A percentile compares a stretch with the other conserved stretches of the same genome.
phyloP scores from a whole-genome alignment of 169 alveolate genomes.

The Plasmodium fragile region DNA sequence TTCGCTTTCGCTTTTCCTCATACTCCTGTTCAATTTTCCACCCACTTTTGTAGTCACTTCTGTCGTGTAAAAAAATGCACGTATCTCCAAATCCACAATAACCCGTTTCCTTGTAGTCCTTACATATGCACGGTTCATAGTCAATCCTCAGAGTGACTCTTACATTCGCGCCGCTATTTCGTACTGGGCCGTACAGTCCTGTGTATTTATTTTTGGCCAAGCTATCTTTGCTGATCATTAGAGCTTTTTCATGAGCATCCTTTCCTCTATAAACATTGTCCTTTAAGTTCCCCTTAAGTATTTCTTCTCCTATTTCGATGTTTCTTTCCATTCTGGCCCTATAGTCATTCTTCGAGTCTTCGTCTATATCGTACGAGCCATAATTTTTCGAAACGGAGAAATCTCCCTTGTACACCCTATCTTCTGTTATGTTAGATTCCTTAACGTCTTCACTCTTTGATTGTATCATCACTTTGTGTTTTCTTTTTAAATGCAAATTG shows the following conservation, averaged over 20 bases:
- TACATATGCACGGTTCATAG: conserved; percentile 97
- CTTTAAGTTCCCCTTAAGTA: conserved; percentile 87
- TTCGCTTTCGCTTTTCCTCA: conserved; percentile 89
- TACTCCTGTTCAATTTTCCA: conserved; percentile 96
- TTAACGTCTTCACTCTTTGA: conserved; percentile 45
- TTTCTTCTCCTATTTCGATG: conserved; percentile 85
- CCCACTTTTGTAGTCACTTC: conserved; percentile 96
- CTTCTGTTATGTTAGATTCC: conserved; percentile 71
- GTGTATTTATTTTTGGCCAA: conserved; percentile 88
- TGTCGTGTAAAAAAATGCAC: conserved; percentile 97
- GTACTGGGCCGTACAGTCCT: conserved; percentile 92
- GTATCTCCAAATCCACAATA: conserved; percentile 98
- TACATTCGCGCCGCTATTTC: conserved; percentile 90
- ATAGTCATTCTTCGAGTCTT: conserved; percentile 84
- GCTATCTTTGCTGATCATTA: conserved; percentile 86
- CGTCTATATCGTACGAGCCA: conserved; percentile 85
- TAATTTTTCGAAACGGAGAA: conserved; percentile 53
- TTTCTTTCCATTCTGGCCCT: conserved; percentile 90
- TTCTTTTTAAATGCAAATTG: conserved; percentile 45
- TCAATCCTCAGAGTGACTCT: conserved; percentile 94
- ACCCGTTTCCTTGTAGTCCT: conserved; percentile 98
- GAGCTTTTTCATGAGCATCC: conserved; percentile 88
- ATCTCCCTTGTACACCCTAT: conserved; percentile 65
- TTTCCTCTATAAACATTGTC: conserved; percentile 88
- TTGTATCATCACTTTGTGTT: conserved; percentile 33